Conservation (phyloP, 805 yeast species). For the Wickerhamomyces bovis region DNA sequence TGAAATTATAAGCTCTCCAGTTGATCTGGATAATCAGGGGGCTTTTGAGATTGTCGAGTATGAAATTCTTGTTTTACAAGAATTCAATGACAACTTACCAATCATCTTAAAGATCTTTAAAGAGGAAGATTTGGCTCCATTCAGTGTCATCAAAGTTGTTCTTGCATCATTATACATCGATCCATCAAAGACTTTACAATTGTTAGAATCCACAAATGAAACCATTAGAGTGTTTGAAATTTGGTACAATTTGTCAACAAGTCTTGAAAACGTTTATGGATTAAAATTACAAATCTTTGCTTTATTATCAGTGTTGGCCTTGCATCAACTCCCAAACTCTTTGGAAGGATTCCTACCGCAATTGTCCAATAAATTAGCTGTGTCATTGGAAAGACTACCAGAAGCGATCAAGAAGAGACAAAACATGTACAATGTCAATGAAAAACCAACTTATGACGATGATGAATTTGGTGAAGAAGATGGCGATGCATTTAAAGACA, state of each 20-base stretch:
- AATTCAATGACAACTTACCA: slow-evolving; percentile 14
- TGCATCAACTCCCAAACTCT: slow-evolving; percentile 34
- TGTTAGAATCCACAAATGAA: slow-evolving; percentile 41
- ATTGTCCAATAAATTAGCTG: slow-evolving; percentile 45
- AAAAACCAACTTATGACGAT: slow-evolving; percentile 1
- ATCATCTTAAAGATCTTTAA: slow-evolving; percentile 9
- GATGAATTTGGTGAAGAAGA: slow-evolving; percentile 33
- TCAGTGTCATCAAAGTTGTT: slow-evolving; percentile 50
- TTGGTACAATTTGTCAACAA: slow-evolving; percentile 55
- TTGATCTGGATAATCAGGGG: slow-evolving; percentile 29
- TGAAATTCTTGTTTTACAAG: slow-evolving; percentile 11
- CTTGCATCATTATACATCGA: slow-evolving; percentile 60
- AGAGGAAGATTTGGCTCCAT: slow-evolving; percentile 30
- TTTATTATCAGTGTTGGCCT: slow-evolving; percentile 43
- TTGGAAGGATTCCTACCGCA: slow-evolving; percentile 36
- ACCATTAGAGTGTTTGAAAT: slow-evolving; percentile 45
- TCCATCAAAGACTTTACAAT: slow-evolving; percentile 46
- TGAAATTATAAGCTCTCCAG: slow-evolving; percentile 15
- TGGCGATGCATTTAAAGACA: slow-evolving; percentile 74
- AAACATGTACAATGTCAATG: slow-evolving; percentile 47
- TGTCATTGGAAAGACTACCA: slow-evolving; percentile 58
- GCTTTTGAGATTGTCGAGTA: slow-evolving; percentile 28
- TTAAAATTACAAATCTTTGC: slow-evolving; percentile 70
- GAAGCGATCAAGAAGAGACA: slow-evolving; percentile 63
- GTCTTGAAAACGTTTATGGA: slow-evolving; percentile 66